phyloP scores from a whole-genome alignment of 805 yeast species.

The Scheffersomyces amazonensis region DNA sequence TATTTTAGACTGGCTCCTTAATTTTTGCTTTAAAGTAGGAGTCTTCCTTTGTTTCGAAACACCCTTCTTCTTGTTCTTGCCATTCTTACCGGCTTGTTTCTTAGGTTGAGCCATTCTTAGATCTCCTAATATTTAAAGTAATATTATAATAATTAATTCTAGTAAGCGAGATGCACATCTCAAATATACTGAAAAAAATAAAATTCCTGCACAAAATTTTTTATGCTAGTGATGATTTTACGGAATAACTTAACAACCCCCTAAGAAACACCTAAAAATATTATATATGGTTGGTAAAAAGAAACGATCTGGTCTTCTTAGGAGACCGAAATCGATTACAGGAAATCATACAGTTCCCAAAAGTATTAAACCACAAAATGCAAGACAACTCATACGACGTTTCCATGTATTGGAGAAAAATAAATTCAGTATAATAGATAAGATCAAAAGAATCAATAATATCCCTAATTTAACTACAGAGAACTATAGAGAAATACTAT shows the following conservation, averaged over 20 bases:
- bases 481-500: conserved; percentile 8
- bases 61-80: conserved; percentile 1
- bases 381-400: conserved; percentile 73
- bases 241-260: too few species aligned
- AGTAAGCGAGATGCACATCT: not conserved
- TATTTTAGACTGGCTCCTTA: conserved; percentile 30
- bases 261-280: too few species aligned
- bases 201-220: not conserved
- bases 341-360: conserved; percentile 32
- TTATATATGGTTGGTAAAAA: conserved; percentile 3
- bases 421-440: conserved; percentile 37
- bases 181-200: not conserved
- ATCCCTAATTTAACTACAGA: conserved; percentile 14
- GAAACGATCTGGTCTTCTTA: conserved; percentile 23
- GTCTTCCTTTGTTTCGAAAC: conserved; percentile 6
- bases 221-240: not conserved
- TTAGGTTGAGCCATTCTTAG: conserved; percentile 3
- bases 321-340: conserved; percentile 31
- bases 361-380: conserved; percentile 61
- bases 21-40: conserved; percentile 28
- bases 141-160: not conserved
- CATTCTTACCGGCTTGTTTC: conserved; percentile 2
- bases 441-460: conserved; percentile 25
- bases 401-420: conserved; percentile 71
- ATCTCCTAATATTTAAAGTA: not conserved